Evolutionary conservation across 2,329 filamentous ascomycete genomes (phyloP).

Genomic region (Ampelomyces quisqualis): DNA sequence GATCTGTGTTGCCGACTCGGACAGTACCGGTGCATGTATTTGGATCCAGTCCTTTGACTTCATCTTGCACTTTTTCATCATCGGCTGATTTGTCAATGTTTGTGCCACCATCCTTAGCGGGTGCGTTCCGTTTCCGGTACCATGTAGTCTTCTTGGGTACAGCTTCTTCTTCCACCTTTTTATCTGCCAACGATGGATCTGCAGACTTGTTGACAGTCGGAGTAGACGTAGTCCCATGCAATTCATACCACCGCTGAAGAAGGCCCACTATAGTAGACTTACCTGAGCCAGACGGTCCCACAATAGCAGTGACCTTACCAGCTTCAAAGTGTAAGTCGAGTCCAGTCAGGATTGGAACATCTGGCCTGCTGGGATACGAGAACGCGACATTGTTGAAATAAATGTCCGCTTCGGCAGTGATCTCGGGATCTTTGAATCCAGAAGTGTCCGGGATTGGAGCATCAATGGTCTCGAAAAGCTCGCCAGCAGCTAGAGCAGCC

Average conservation of each 20-base stretch:
- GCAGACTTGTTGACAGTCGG: conserved; percentile 7
- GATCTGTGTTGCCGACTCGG: conserved; percentile 28
- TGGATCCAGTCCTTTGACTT: conserved; percentile 23
- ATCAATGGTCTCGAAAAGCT: conserved; percentile 43
- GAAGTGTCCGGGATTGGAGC: conserved; percentile 28
- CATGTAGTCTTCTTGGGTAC: conserved; percentile 12
- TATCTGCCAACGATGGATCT: conserved; percentile 1
- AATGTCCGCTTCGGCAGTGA: conserved; percentile 39
- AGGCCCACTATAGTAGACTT: conserved; percentile 74
- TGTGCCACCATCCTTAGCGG: conserved; percentile 3
- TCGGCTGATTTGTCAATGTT: conserved; percentile 2
- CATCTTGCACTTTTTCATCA: conserved; percentile 9
- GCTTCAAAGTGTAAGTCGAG: conserved; percentile 60
- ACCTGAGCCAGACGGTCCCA: conserved; percentile 70
- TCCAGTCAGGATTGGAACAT: conserved; percentile 63
- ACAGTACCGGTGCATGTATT: conserved; percentile 39
- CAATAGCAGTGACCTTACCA: conserved; percentile 71
- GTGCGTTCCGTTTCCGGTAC: conserved; percentile 5
- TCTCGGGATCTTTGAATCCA: conserved; percentile 39
- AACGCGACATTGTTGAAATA: conserved; percentile 39
- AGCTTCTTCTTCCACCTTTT: conserved; percentile 10
- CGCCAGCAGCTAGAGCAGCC: conserved; percentile 39
- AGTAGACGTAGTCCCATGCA: conserved; percentile 38
- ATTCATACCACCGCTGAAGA: conserved; percentile 70
- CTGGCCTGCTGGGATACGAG: conserved; percentile 52